Percentiles rank a stretch among this genome's conserved stretches.
Conservation (phyloP, 2,329 filamentous ascomycete genomes). For the Plectosphaerella plurivora region DNA sequence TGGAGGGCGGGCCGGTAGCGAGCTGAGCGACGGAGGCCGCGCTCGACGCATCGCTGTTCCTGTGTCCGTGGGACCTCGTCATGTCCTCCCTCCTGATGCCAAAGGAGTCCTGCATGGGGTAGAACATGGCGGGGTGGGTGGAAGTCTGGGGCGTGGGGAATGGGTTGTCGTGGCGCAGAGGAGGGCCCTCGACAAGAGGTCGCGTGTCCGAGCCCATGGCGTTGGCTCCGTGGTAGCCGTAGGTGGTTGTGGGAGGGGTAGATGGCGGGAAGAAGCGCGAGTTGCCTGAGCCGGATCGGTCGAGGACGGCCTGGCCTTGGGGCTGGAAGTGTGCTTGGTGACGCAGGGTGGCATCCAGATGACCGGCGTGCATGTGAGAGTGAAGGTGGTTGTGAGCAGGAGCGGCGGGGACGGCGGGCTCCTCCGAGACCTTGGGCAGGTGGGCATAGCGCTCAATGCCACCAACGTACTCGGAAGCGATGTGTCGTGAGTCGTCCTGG, state of each 20-base stretch:
- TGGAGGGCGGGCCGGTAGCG: constrained; percentile 23
- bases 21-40: constrained; percentile 32
- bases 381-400: not conserved
- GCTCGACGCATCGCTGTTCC: constrained; percentile 31
- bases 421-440: constrained; percentile 29
- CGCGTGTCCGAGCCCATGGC: not conserved
- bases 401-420: not conserved
- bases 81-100: not conserved
- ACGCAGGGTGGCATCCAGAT: constrained; percentile 19
- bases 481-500: constrained; percentile 81
- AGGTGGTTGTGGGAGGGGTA: constrained; percentile 2
- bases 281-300: not conserved
- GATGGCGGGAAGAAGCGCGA: not conserved
- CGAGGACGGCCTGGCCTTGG: constrained; percentile 3
- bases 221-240: constrained; percentile 4
- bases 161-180: constrained; percentile 6
- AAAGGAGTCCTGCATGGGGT: constrained; percentile 6
- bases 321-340: constrained; percentile 15
- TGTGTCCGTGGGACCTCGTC: constrained; percentile 17
- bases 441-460: constrained; percentile 69
- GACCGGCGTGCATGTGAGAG: constrained; percentile 17
- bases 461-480: constrained; percentile 85
- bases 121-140: constrained; percentile 17
- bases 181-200: not conserved
- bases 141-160: constrained; percentile 19